Conservation (phyloP, 495 filamentous ascomycete genomes). For the Diplogelasinospora grovesii region DNA sequence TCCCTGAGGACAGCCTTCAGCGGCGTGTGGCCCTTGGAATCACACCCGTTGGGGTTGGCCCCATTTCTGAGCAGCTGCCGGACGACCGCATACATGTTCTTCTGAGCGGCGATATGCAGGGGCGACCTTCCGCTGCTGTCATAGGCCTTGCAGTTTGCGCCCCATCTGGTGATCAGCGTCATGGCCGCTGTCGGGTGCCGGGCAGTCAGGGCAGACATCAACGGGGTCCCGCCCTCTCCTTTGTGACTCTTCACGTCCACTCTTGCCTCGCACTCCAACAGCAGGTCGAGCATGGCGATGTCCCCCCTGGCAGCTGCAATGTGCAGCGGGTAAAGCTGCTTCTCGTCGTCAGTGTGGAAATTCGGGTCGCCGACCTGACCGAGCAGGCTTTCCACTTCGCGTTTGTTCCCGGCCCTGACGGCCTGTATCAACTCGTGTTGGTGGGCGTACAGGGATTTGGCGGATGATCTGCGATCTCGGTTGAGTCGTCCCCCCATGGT, state of each 20-base stretch:
- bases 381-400: background rate
- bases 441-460: background rate
- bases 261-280: slow-evolving; percentile 4
- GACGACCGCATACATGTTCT: slow-evolving; percentile 5
- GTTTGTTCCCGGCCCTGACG: background rate
- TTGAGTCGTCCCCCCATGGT: no score
- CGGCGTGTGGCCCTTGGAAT: slow-evolving; percentile 1
- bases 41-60: slow-evolving; percentile 3
- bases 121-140: slow-evolving; percentile 2
- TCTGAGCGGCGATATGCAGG: slow-evolving; percentile 4
- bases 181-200: slow-evolving; percentile 1
- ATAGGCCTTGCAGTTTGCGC: background rate
- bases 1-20: slow-evolving; percentile 6
- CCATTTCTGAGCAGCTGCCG: slow-evolving; percentile 7
- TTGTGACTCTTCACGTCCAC: slow-evolving; percentile 3
- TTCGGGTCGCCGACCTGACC: slow-evolving; percentile 3
- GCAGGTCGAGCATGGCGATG: slow-evolving; percentile 4
- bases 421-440: slow-evolving; percentile 4
- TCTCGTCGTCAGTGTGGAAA: background rate
- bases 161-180: slow-evolving; percentile 3
- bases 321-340: slow-evolving; percentile 5
- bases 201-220: slow-evolving; percentile 6
- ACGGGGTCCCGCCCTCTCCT: slow-evolving; percentile 1
- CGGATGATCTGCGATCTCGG: background rate
- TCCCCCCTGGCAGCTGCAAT: slow-evolving; percentile 5